These are phyloP conservation scores for Nepenthes mirabilis DNA, from an alignment of 148 eudicot genomes.

Conservation along the genomic window DNA sequence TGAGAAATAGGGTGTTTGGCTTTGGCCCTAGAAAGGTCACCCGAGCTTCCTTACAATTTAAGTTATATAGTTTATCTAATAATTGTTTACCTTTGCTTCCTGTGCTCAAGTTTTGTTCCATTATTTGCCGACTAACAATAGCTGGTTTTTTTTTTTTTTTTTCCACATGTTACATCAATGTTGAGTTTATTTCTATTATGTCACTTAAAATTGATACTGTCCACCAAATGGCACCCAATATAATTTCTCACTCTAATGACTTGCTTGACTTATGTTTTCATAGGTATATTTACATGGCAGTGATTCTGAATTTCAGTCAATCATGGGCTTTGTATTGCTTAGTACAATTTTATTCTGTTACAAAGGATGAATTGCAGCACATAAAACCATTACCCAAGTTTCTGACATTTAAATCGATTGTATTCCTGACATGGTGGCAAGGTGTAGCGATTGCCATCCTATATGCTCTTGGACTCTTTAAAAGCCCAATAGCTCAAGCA, in stretches of 20 bases:
- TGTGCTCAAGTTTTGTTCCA: too few species aligned
- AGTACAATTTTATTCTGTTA: slow-evolving; percentile 78
- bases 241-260: background rate
- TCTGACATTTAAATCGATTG: slow-evolving; percentile 94
- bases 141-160: too few species aligned
- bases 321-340: slow-evolving; percentile 98
- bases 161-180: too few species aligned
- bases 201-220: too few species aligned
- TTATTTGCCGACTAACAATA: too few species aligned
- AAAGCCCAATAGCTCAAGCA: slow-evolving; percentile 89
- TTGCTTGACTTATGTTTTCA: slow-evolving; percentile 14
- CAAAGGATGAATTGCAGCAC: slow-evolving; percentile 77
- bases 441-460: slow-evolving; percentile 87
- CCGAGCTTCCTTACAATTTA: too few species aligned
- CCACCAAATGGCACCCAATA: too few species aligned
- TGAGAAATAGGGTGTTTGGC: too few species aligned
- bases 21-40: too few species aligned
- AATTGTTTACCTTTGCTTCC: too few species aligned
- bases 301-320: slow-evolving; percentile 90
- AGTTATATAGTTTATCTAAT: too few species aligned
- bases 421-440: slow-evolving; percentile 99
- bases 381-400: slow-evolving; percentile 88
- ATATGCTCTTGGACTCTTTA: slow-evolving; percentile 62
- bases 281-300: slow-evolving; percentile 92
- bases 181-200: too few species aligned